Evolutionary conservation across 1,284 basidiomycete genomes (phyloP).

Genomic region (Leccinum griseonigrum): DNA sequence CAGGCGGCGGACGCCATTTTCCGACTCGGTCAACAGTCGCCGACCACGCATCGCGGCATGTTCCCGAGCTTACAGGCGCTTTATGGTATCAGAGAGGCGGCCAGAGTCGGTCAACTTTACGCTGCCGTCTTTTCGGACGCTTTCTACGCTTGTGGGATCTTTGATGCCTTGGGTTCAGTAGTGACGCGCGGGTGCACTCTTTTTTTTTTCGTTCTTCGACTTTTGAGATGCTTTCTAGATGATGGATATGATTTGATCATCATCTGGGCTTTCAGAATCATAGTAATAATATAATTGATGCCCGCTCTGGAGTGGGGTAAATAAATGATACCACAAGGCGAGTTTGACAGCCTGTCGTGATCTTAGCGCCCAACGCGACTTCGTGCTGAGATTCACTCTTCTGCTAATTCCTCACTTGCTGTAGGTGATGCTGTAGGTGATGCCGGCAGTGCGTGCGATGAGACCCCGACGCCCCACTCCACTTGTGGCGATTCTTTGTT

Average conservation of each 20-base stretch:
- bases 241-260: neutral
- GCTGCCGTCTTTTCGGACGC: constrained; percentile 28
- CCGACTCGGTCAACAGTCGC: constrained; percentile 11
- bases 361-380: neutral
- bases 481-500: too few species aligned
- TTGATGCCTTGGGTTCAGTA: constrained; percentile 30
- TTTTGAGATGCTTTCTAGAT: neutral
- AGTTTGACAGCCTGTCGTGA: neutral
- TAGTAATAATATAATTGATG: neutral
- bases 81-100: constrained; percentile 2
- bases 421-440: neutral
- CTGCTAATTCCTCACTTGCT: neutral
- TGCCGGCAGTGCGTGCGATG: neutral
- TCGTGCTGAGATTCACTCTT: neutral
- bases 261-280: neutral
- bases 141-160: constrained; percentile 30
- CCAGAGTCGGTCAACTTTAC: constrained; percentile 31
- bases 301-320: neutral
- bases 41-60: constrained; percentile 15
- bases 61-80: constrained; percentile 20
- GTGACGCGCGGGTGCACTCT: neutral
- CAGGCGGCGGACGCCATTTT: constrained; percentile 16
- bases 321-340: too few species aligned
- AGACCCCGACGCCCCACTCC: neutral
- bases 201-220: neutral